phyloP scores from a whole-genome alignment of 768 basidiomycete genomes.

The Boletus pseudo-olivaceus region DNA sequence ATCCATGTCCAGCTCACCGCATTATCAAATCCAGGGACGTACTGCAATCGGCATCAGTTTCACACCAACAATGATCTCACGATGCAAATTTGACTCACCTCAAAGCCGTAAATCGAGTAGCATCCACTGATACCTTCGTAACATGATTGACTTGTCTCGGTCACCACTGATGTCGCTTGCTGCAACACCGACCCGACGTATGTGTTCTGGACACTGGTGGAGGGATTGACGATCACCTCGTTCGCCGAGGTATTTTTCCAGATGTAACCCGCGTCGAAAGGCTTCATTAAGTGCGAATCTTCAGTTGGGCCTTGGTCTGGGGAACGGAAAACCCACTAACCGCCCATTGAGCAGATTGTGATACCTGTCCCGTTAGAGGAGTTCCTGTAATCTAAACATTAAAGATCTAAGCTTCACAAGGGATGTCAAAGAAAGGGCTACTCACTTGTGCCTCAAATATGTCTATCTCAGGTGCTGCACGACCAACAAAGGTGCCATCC shows the following conservation, averaged over 20 bases:
- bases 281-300: slow-evolving; percentile 36
- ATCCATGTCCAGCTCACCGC: slow-evolving; percentile 41
- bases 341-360: slow-evolving; percentile 83
- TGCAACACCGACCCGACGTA: slow-evolving; percentile 71
- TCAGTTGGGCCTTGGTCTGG: neutral
- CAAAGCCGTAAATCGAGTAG: slow-evolving; percentile 78
- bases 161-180: slow-evolving; percentile 75
- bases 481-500: slow-evolving; percentile 76
- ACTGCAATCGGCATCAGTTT: slow-evolving; percentile 13
- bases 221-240: slow-evolving; percentile 52
- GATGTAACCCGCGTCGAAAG: slow-evolving; percentile 70
- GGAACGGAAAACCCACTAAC: slow-evolving; percentile 39
- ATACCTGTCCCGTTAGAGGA: slow-evolving; percentile 57
- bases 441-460: slow-evolving; percentile 74
- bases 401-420: slow-evolving; percentile 6
- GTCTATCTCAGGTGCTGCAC: slow-evolving; percentile 88
- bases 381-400: slow-evolving; percentile 43
- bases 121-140: slow-evolving; percentile 63
- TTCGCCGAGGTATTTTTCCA: slow-evolving; percentile 65
- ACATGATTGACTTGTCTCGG: slow-evolving; percentile 61
- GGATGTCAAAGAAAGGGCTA: slow-evolving; percentile 14
- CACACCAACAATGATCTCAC: neutral
- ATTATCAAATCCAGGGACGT: slow-evolving; percentile 59
- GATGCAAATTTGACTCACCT: slow-evolving; percentile 37
- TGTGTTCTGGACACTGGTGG: slow-evolving; percentile 54